Percentiles rank a stretch among this genome's conserved stretches.
These are phyloP conservation scores for Vigna angularis DNA, from an alignment of 306 rosid species.

Conservation along the genomic window DNA sequence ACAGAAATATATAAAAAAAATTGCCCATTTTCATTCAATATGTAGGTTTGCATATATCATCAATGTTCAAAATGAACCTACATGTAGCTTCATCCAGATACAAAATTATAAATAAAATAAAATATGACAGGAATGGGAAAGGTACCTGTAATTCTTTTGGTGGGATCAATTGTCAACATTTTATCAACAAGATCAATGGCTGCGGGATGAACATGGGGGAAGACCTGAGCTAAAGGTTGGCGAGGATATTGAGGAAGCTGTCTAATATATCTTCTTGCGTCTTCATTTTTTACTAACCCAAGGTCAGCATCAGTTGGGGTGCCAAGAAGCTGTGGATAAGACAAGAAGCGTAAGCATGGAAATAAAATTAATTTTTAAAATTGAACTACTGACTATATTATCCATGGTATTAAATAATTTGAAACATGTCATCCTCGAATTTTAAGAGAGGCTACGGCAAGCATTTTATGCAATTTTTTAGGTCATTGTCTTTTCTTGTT, in stretches of 20 bases:
- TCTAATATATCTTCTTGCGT: slow-evolving; percentile 80
- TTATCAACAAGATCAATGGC: slow-evolving; percentile 91
- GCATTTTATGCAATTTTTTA: slow-evolving; percentile 16
- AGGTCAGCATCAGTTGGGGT: slow-evolving; percentile 95
- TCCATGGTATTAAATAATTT: slow-evolving; percentile 21
- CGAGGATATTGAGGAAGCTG: slow-evolving; percentile 87
- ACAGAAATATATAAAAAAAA: slow-evolving; percentile 23
- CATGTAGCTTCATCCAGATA: slow-evolving; percentile 13
- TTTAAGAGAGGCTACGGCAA: background rate
- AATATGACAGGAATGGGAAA: slow-evolving; percentile 37
- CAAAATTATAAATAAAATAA: slow-evolving; percentile 18
- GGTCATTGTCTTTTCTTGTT: background rate
- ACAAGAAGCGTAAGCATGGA: slow-evolving; percentile 47
- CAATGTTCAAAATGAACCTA: slow-evolving; percentile 29
- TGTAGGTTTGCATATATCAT: slow-evolving; percentile 18
- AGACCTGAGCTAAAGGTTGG: slow-evolving; percentile 71
- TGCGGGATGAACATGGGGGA: slow-evolving; percentile 85
- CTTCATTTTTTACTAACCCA: slow-evolving; percentile 82
- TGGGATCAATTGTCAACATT: slow-evolving; percentile 95
- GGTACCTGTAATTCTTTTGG: slow-evolving; percentile 86
- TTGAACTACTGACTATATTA: slow-evolving; percentile 11
- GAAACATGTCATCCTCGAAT: slow-evolving; percentile 26
- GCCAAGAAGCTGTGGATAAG: slow-evolving; percentile 82
- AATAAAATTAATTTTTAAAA: slow-evolving; percentile 35
- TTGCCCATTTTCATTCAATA: slow-evolving; percentile 24